Evolutionary conservation across 352 stramenopile genomes (phyloP), one percentile per base, ranked within the genome.

Genomic region (Phytophthora gonapodyides): DNA sequence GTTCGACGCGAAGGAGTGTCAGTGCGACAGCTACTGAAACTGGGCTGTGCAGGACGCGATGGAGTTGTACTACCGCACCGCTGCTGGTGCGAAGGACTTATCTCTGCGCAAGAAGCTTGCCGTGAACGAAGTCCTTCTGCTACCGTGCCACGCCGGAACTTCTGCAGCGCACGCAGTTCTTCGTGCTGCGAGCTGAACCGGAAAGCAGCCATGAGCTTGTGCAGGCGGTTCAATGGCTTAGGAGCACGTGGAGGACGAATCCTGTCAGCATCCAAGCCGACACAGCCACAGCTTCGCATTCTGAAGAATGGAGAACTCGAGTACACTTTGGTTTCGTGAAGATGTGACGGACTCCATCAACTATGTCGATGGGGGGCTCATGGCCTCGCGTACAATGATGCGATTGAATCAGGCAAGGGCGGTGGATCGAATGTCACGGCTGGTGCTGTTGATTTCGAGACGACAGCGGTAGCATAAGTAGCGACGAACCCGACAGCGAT

Each of bases 11-110:
- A 81, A 90, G 71, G 80, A 91, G 43, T 78, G 82, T 19, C 69
- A 78, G 51, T 93, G 91, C 61, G 80, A 91, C 63, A 91, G 80
- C 55, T 90, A 81, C 65, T 93, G 84, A 82, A 92, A 92, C 75
- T 93, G 82, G 84, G 82, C 75, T 17, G 57, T 89, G 16, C 82
- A 91, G 62, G 82, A 91, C 55, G 67, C 71, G 19, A 66, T 90
- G 46, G 80, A 90, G 61, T 49, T 89, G 34, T 88, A 87, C 64
- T 84, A 79, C 54, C 68, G 73, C 13, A 78, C 76, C 8, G 63
- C 78, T 4, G 47, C 67, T n/a, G 61, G 62, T 17, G 45, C 70
- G 5, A 69, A 68, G 51, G 45, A 50, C n/a, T 36, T 62, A 30
- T 7, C 59, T 30, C 24, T 24, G 8, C 63, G 36, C 15, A 13